Evolutionary conservation across 371 early-diverging fungal genomes (phyloP).

Genomic region (Lichtheimia ornata): DNA sequence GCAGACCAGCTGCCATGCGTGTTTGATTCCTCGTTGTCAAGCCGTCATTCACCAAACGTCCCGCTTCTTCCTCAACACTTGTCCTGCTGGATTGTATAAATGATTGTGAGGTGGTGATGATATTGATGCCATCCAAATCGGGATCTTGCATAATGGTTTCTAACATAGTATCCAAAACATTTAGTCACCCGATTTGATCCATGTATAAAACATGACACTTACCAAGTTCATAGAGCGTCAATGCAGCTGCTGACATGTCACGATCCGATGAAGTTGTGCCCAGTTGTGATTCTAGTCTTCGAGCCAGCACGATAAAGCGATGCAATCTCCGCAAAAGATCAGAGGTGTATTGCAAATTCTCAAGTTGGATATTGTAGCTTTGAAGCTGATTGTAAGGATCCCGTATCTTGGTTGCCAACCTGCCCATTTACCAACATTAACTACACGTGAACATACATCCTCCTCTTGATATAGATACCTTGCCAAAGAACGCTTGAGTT

Average conservation of each 20-base stretch:
- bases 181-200: background rate
- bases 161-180: constrained; percentile 3
- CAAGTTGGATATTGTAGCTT: constrained; percentile 60
- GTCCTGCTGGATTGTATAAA: constrained; percentile 49
- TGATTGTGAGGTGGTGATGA: constrained; percentile 55
- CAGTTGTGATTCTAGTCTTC: constrained; percentile 63
- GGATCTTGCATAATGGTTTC: constrained; percentile 60
- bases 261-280: constrained; percentile 23
- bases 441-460: background rate
- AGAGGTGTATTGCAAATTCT: constrained; percentile 62
- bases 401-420: constrained; percentile 61
- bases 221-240: constrained; percentile 60
- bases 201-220: background rate
- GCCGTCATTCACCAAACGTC: constrained; percentile 59
- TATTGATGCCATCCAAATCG: constrained; percentile 68
- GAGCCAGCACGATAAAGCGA: constrained; percentile 63
- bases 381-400: constrained; percentile 65
- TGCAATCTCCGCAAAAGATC: constrained; percentile 68
- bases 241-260: constrained; percentile 61
- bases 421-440: constrained; percentile 10
- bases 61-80: constrained; percentile 56
- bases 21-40: constrained; percentile 65
- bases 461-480: constrained; percentile 32
- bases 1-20: constrained; percentile 74
- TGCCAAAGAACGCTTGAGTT: constrained; percentile 61